Conservation (phyloP, 2,329 filamentous ascomycete species). For the Colletotrichum sp. region DNA sequence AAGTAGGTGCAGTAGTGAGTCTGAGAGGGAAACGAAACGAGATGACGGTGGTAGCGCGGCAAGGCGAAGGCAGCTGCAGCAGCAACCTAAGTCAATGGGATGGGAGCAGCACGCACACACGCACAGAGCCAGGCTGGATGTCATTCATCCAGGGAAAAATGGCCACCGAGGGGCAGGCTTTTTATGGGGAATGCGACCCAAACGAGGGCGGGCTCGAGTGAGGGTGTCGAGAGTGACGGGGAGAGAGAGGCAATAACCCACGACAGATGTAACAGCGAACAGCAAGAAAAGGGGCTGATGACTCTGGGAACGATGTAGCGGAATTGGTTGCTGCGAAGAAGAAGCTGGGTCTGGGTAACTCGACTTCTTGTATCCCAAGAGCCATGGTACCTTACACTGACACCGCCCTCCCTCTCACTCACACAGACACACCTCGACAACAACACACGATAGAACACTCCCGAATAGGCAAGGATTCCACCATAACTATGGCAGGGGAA, state of each 20-base stretch:
- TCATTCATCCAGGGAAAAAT: conserved; percentile 1
- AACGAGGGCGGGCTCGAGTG: not conserved
- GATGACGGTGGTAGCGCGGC: conserved; percentile 1
- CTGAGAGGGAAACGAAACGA: conserved; percentile 9
- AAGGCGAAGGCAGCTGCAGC: not conserved
- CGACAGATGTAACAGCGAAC: conserved; percentile 5
- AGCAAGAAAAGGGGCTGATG: not conserved
- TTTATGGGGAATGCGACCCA: conserved; percentile 12
- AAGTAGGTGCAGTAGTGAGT: conserved; percentile 3
- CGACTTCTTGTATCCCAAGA: conserved; percentile 13
- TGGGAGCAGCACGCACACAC: not conserved
- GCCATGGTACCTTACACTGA: not conserved
- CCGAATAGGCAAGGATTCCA: not conserved
- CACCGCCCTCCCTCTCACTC: conserved; percentile 5
- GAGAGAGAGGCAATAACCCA: not conserved
- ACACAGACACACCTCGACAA: not conserved
- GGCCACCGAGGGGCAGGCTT: not conserved
- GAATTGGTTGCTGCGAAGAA: not conserved
- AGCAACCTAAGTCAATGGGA: not conserved
- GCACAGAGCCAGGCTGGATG: not conserved
- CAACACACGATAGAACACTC: not conserved
- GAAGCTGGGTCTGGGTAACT: not conserved
- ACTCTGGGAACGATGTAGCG: not conserved
- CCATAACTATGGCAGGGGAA: not conserved
- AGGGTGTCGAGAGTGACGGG: not conserved